These are phyloP conservation scores for Phoenix roebelenii DNA, from an alignment of 176 grass and related monocot species.

Conservation along the genomic window DNA sequence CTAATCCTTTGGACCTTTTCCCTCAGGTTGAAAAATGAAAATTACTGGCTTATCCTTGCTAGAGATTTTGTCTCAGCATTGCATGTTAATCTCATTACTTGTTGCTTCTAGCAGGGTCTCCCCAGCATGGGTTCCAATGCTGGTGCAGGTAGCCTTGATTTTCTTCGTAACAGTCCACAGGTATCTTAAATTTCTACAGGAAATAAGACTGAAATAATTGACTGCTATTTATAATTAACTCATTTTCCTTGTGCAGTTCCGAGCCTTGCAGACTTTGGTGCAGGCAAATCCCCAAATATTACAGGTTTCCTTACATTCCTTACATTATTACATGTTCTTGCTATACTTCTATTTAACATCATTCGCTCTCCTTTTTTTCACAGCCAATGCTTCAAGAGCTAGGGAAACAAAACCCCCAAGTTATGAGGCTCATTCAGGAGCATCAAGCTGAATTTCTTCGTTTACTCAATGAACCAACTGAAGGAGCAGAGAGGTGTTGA, in stretches of 20 bases:
- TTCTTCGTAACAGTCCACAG: constrained; percentile 70
- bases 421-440: constrained; percentile 88
- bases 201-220: constrained; percentile 3
- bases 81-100: background rate
- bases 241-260: constrained; percentile 45
- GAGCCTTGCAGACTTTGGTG: constrained; percentile 64
- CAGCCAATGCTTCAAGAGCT: constrained; percentile 99
- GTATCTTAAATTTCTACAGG: constrained; percentile 12
- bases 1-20: constrained; percentile 86
- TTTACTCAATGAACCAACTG: constrained; percentile 67
- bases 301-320: constrained; percentile 45
- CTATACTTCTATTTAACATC: background rate
- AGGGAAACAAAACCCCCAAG: constrained; percentile 92
- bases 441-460: constrained; percentile 94
- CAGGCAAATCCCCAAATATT: constrained; percentile 91
- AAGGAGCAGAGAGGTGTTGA: constrained; percentile 42
- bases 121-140: constrained; percentile 33
- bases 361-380: constrained; percentile 13
- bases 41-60: too few relatives aligned
- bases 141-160: constrained; percentile 46
- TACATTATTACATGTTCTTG: background rate
- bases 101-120: constrained; percentile 36
- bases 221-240: constrained; percentile 1
- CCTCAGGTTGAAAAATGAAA: constrained; percentile 42
- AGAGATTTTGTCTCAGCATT: background rate